Evolutionary conservation across 1,284 basidiomycete species (phyloP).

Genomic region (Trichosporon faecale): DNA sequence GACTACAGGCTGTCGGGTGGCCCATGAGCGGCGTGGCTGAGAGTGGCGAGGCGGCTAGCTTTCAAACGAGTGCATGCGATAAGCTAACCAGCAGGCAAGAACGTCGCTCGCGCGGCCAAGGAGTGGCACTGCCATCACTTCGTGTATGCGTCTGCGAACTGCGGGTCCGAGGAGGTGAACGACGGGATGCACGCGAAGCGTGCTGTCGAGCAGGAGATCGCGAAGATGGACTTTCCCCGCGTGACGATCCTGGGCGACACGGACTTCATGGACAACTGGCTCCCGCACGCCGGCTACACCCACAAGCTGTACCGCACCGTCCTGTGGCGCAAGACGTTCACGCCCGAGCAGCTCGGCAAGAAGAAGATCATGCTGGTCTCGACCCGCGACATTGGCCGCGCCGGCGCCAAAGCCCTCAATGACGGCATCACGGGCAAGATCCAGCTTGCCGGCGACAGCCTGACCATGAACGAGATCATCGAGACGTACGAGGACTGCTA

Average conservation of each 20-base stretch:
- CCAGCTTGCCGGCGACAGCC: conserved; percentile 30
- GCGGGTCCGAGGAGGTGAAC: conserved; percentile 18
- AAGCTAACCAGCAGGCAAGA: conserved; percentile 3
- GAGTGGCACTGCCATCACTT: conserved; percentile 41
- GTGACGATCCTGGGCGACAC: conserved; percentile 20
- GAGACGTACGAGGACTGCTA: conserved; percentile 26
- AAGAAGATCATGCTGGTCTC: conserved; percentile 28
- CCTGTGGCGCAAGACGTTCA: conserved; percentile 29
- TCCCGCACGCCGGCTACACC: conserved; percentile 24
- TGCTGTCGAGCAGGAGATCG: conserved; percentile 30
- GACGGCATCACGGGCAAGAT: conserved; percentile 17
- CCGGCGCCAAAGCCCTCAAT: conserved; percentile 29
- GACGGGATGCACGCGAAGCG: conserved; percentile 33
- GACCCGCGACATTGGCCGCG: conserved; percentile 29
- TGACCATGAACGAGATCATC: conserved; percentile 27
- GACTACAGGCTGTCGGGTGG: too few relatives aligned
- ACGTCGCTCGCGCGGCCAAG: not conserved
- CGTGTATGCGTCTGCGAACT: conserved; percentile 42
- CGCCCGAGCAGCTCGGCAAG: conserved; percentile 10
- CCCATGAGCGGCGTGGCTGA: too few relatives aligned
- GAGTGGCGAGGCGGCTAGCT: not conserved
- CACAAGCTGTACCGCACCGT: conserved; percentile 31
- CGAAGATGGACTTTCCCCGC: conserved; percentile 6
- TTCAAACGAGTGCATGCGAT: too few relatives aligned
- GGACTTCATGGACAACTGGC: conserved; percentile 30